phyloP scores from a whole-genome alignment of 768 basidiomycete species.

The Lactarius akahatsu region DNA sequence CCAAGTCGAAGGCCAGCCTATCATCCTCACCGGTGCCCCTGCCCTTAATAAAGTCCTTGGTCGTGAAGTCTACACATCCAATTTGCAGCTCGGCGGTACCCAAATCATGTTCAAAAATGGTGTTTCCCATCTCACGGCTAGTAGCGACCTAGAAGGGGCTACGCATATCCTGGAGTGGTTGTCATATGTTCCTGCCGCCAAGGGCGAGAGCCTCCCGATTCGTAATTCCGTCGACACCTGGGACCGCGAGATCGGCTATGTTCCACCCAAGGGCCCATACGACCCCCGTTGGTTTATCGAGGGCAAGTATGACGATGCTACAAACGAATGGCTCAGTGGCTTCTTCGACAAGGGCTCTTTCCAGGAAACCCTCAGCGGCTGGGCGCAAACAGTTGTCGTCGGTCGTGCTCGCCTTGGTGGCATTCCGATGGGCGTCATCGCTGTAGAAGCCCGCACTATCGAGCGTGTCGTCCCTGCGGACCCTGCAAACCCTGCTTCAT shows the following conservation, averaged over 20 bases:
- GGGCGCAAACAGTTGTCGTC: constrained; percentile 98
- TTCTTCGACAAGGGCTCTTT: constrained; percentile 98
- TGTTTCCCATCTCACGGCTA: constrained; percentile 93
- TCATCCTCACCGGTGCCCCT: constrained; percentile 95
- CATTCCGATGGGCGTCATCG: constrained; percentile 96
- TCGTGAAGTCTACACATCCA: constrained; percentile 98
- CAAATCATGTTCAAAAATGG: constrained; percentile 99
- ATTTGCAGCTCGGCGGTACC: constrained; percentile 98
- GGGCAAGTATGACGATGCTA: constrained; percentile 84
- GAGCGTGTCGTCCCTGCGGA: constrained; percentile 97
- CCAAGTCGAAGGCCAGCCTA: constrained; percentile 98
- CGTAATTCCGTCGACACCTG: constrained; percentile 71
- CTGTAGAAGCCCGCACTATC: constrained; percentile 95
- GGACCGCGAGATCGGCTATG: constrained; percentile 91
- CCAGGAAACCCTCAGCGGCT: constrained; percentile 98
- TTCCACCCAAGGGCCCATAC: constrained; percentile 90
- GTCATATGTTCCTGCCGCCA: constrained; percentile 86
- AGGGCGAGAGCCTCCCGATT: constrained; percentile 77
- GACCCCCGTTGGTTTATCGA: constrained; percentile 98
- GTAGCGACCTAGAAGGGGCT: constrained; percentile 94
- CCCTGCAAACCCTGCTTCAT: constrained; percentile 93
- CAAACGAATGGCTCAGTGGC: constrained; percentile 75
- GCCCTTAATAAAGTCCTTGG: constrained; percentile 99
- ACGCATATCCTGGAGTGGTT: constrained; percentile 93
- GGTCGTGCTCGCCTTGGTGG: constrained; percentile 96